These are phyloP conservation scores for Solanum hybrid DNA, from an alignment of 305 asterid genomes.

Conservation along the genomic window DNA sequence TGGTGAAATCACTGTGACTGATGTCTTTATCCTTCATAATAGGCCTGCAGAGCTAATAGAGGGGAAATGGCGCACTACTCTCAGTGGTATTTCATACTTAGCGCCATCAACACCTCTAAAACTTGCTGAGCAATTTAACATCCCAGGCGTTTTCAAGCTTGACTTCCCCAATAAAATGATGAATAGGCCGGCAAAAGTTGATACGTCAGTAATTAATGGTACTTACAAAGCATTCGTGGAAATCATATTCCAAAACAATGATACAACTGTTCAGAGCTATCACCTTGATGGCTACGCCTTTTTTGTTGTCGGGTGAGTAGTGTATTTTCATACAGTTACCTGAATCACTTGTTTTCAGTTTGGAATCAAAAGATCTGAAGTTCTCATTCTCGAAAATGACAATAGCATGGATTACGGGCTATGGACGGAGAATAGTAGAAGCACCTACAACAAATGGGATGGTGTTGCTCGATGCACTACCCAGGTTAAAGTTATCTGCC, in stretches of 20 bases:
- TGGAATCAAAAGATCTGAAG: not conserved
- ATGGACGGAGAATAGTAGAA: conserved; percentile 85
- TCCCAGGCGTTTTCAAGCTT: conserved; percentile 73
- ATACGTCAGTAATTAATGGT: conserved; percentile 70
- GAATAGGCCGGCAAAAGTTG: conserved; percentile 70
- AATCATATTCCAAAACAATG: conserved; percentile 84
- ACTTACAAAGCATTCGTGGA: conserved; percentile 86
- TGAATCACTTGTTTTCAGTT: not conserved
- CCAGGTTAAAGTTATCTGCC: conserved; percentile 37
- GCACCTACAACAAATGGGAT: conserved; percentile 84
- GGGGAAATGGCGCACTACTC: conserved; percentile 71
- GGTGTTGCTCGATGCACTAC: conserved; percentile 90
- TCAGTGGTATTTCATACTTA: conserved; percentile 70
- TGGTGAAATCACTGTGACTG: conserved; percentile 84
- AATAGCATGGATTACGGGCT: conserved; percentile 78
- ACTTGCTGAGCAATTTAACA: conserved; percentile 68
- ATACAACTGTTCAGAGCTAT: conserved; percentile 65
- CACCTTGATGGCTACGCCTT: conserved; percentile 87
- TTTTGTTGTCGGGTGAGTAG: conserved; percentile 83
- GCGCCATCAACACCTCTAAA: conserved; percentile 76
- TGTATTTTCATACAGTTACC: not conserved
- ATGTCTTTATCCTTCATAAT: conserved; percentile 63
- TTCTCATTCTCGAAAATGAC: not conserved
- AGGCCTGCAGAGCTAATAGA: conserved; percentile 69
- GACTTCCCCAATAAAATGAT: conserved; percentile 78